Percentiles rank a stretch among this genome's conserved stretches.
These are phyloP conservation scores for Heracleum sosnowskyi DNA, from an alignment of 129 eudicot species.

Conservation along the genomic window DNA sequence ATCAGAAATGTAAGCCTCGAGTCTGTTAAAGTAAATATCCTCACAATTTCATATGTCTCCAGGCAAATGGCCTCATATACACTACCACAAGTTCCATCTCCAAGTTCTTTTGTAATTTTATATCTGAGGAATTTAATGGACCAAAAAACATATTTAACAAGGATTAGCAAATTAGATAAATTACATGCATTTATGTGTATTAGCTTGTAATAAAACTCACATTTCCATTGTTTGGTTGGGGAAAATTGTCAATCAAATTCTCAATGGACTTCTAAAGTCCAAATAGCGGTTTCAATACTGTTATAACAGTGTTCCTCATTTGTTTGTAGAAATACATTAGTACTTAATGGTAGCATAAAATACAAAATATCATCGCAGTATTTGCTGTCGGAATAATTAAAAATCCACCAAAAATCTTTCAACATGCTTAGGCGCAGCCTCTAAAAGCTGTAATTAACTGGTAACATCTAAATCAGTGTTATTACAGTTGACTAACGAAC, in stretches of 20 bases:
- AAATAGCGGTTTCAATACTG: conserved; percentile 57
- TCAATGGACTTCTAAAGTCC: conserved; percentile 77
- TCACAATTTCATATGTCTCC: conserved; percentile 75
- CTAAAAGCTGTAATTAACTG: conserved; percentile 75
- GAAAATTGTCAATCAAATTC: conserved; percentile 16
- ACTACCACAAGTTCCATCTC: conserved; percentile 96
- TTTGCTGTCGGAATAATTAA: conserved; percentile 43
- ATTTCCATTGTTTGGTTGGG: conserved; percentile 57
- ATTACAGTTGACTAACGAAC: conserved; percentile 2
- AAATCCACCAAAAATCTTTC: conserved; percentile 41
- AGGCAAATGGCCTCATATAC: conserved; percentile 79
- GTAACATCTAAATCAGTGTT: conserved; percentile 49
- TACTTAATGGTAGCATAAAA: conserved; percentile 34
- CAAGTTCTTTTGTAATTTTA: conserved; percentile 75
- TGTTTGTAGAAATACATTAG: conserved; percentile 34
- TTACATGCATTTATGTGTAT: not conserved
- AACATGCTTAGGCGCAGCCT: conserved; percentile 93
- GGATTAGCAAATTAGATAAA: conserved; percentile 1
- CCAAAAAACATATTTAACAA: conserved; percentile 12
- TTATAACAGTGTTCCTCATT: conserved; percentile 53
- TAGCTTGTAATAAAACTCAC: conserved; percentile 22
- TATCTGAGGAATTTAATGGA: conserved; percentile 41
- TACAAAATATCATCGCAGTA: conserved; percentile 37
- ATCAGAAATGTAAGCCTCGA: not conserved
- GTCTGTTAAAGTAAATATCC: conserved; percentile 14